Base-by-base conservation (phyloP, 2,329 filamentous ascomycete genomes). In the Dothiorella sarmentorum region DNA sequence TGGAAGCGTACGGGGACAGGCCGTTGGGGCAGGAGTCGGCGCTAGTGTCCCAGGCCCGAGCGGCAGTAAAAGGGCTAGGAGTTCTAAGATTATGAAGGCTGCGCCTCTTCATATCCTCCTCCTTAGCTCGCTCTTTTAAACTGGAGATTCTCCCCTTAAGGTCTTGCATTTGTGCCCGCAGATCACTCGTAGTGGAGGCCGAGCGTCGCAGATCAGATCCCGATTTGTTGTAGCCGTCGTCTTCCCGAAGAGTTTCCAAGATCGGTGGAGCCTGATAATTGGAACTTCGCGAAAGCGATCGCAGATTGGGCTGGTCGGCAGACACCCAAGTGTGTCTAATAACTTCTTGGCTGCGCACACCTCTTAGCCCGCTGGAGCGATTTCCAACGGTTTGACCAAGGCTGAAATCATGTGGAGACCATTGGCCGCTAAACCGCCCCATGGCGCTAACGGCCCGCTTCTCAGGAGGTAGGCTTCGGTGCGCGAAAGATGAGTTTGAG, bases 111-210 rank as follows among this genome's bases (percentile, higher is more conserved):
- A 95, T 73, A 65, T 83, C 91, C 65, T 96, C 91, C 60, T 88
- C 89, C 18, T 88, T 84, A 0, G 90, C 88, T 65, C 90, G 87
- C 62, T 91, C 85, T 65, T 89, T 88, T 40, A 96, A 73, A 15
- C 80, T 88, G 1, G 90, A 92, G 33, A 96, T 91, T 67, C 91
- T 90, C 61, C 89, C 90, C 68, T 91, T 92, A 45, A 96, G 79
- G 56, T 89, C 90, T 58, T 88, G 86, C 83, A 96, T 90, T 70
- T 96, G 91, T 63, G 91, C 87, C 61, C 90, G 90, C 42, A 96
- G 78, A 67, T 85, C 83, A 7, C 87, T 85, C 68, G 86, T 81
- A n/a, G 85, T 85, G 0, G 90, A 93, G 13, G 85, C 80, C 2
- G 89, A 86, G 17, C 89, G 82, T 24, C 82, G 82, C 7, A 87